Evolutionary conservation across 495 filamentous ascomycete genomes (phyloP).

Genomic region (Xanthoparmelia taractica): DNA sequence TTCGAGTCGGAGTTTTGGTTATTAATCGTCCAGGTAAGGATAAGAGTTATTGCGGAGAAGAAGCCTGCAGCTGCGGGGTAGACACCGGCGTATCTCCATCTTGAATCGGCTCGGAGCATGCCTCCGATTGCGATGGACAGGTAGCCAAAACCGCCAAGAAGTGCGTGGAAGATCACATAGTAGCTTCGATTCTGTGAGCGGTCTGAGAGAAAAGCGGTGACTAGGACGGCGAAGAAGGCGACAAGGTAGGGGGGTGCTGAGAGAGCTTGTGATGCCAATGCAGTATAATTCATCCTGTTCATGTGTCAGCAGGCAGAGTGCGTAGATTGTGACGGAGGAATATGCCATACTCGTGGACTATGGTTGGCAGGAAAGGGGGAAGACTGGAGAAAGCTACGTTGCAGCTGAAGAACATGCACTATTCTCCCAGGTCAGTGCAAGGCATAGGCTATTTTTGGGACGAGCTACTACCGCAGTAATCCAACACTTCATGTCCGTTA

Average conservation of each 20-base stretch:
- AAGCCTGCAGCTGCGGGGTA: slow-evolving; percentile 53
- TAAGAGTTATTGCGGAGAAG: slow-evolving; percentile 54
- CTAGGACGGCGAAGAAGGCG: slow-evolving; percentile 43
- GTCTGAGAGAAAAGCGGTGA: slow-evolving; percentile 48
- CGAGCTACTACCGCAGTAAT: slow-evolving; percentile 49
- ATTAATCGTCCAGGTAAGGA: slow-evolving; percentile 61
- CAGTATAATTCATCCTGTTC: slow-evolving; percentile 44
- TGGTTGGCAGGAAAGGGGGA: slow-evolving; percentile 53
- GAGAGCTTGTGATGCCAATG: slow-evolving; percentile 45
- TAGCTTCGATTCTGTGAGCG: slow-evolving; percentile 38
- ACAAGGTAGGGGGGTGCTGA: slow-evolving; percentile 51
- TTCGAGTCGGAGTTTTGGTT: slow-evolving; percentile 47
- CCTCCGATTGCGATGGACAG: slow-evolving; percentile 45
- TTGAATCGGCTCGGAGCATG: slow-evolving; percentile 20
- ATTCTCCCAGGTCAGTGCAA: slow-evolving; percentile 17
- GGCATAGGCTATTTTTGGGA: slow-evolving; percentile 16
- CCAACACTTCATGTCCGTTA: slow-evolving; percentile 60
- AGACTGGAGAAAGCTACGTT: slow-evolving; percentile 54
- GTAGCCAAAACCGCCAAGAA: slow-evolving; percentile 56
- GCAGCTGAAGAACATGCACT: slow-evolving; percentile 51
- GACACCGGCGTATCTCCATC: slow-evolving; percentile 46
- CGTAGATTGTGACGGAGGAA: slow-evolving; percentile 33
- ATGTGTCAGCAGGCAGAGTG: slow-evolving; percentile 26
- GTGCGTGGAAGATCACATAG: slow-evolving; percentile 44
- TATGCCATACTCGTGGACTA: slow-evolving; percentile 44